Evolutionary conservation across 1,284 basidiomycete species (phyloP).

Genomic region (Mycosarcoma maydis): DNA sequence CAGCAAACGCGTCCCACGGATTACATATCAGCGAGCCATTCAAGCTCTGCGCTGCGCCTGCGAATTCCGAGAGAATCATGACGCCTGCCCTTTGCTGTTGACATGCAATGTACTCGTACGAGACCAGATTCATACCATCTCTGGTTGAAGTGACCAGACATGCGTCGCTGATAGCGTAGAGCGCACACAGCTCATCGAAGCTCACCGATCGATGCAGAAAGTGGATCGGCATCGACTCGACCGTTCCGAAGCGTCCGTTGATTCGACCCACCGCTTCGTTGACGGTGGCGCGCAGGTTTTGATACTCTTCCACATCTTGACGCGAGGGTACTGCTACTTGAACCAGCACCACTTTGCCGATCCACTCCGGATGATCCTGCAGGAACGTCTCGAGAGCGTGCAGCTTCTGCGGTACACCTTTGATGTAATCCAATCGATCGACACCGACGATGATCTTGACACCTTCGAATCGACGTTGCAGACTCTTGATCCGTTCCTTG

Average conservation of each 20-base stretch:
- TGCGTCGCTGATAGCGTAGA: conserved; percentile 95
- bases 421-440: conserved; percentile 98
- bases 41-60: conserved; percentile 85
- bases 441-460: conserved; percentile 98
- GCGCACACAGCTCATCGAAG: conserved; percentile 94
- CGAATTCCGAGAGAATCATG: conserved; percentile 98
- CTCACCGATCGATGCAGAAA: conserved; percentile 86
- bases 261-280: conserved; percentile 98
- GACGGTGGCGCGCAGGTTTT: conserved; percentile 92
- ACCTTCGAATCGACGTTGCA: conserved; percentile 89
- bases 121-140: conserved; percentile 99
- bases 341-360: conserved; percentile 95
- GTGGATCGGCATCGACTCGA: conserved; percentile 99
- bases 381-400: conserved; percentile 96
- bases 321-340: conserved; percentile 97
- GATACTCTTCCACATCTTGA: conserved; percentile 98
- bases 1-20: conserved; percentile 76
- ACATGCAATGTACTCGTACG: conserved; percentile 97
- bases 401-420: conserved; percentile 97
- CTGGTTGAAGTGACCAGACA: conserved; percentile 93
- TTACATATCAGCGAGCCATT: conserved; percentile 66
- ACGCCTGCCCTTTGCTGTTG: conserved; percentile 91
- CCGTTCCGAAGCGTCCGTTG: conserved; percentile 97
- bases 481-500: conserved; percentile 78
- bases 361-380: conserved; percentile 97